These are phyloP conservation scores for Pythium plurisporium DNA, from an alignment of 352 stramenopile species.

Conservation along the genomic window DNA sequence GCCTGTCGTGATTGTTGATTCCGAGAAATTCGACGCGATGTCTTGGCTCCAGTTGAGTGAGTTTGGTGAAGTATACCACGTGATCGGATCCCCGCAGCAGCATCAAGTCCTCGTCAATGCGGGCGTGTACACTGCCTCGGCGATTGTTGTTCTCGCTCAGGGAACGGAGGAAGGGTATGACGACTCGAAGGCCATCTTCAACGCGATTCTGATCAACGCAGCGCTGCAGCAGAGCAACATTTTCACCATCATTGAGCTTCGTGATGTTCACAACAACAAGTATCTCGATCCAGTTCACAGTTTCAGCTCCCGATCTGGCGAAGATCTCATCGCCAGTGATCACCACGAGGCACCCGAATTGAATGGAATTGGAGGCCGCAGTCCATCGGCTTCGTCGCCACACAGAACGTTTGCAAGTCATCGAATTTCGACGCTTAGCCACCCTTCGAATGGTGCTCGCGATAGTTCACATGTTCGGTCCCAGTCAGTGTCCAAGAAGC, in stretches of 20 bases:
- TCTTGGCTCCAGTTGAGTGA: constrained; percentile 64
- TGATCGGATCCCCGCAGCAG: constrained; percentile 68
- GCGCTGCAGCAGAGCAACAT: constrained; percentile 59
- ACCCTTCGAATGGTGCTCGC: constrained; percentile 4
- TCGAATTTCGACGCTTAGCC: constrained; percentile 16
- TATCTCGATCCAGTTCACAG: constrained; percentile 75
- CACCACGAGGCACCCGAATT: constrained; percentile 8
- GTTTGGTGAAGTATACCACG: constrained; percentile 77
- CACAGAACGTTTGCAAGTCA: constrained; percentile 16
- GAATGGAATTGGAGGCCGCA: neutral
- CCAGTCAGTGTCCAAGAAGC: constrained; percentile 33
- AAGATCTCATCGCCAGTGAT: neutral
- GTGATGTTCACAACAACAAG: constrained; percentile 80
- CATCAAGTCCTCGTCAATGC: constrained; percentile 65
- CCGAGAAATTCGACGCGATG: constrained; percentile 53
- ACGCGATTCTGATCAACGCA: constrained; percentile 76
- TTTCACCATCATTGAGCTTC: constrained; percentile 85
- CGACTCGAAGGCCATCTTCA: constrained; percentile 86
- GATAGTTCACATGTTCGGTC: constrained; percentile 16
- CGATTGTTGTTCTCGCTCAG: constrained; percentile 78
- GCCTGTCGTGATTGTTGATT: constrained; percentile 74
- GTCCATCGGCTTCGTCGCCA: constrained; percentile 7
- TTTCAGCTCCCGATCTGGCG: constrained; percentile 32
- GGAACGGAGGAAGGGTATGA: constrained; percentile 66
- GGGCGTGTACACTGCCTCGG: constrained; percentile 75